A percentile compares a stretch with the other conserved stretches of the same genome.
These are phyloP conservation scores for Mortierella antarctica DNA, from an alignment of 192 early-diverging fungal species.

Conservation along the genomic window DNA sequence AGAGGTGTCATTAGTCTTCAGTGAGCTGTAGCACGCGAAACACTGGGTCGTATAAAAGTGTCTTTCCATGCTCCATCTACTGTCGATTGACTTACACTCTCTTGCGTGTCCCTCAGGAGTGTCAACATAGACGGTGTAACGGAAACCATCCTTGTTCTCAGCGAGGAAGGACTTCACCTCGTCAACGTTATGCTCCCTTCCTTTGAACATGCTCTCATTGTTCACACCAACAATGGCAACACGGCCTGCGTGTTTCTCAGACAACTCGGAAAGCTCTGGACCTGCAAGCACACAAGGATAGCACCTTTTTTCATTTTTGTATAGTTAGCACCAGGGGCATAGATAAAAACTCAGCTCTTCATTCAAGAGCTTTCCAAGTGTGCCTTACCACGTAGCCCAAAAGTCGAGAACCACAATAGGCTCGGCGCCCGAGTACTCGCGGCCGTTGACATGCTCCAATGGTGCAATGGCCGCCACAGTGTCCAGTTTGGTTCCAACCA, in stretches of 20 bases:
- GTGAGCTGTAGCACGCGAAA: too few species aligned
- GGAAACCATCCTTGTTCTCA: conserved; percentile 22
- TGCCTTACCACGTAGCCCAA: conserved; percentile 42
- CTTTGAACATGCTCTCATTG: conserved; percentile 25
- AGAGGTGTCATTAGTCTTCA: too few species aligned
- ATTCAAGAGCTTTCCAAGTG: not conserved
- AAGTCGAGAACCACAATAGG: conserved; percentile 45
- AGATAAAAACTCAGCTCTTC: not conserved
- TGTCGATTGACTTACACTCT: conserved; percentile 20
- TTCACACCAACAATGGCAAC: conserved; percentile 38
- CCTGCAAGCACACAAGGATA: conserved; percentile 26
- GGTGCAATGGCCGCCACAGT: conserved; percentile 4
- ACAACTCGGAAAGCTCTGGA: conserved; percentile 31
- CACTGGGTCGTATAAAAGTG: not conserved
- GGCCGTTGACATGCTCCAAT: conserved; percentile 22
- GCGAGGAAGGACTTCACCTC: conserved; percentile 27
- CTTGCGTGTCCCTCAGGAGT: conserved; percentile 19
- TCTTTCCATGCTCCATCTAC: not conserved
- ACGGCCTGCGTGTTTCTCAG: conserved; percentile 30
- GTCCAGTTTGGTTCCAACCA: conserved; percentile 18
- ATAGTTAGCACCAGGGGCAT: not conserved
- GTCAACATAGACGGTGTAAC: conserved; percentile 28
- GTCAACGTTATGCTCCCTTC: not conserved
- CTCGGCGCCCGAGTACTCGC: conserved; percentile 16
- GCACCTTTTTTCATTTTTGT: conserved; percentile 10